phyloP scores from a whole-genome alignment of 2,329 filamentous ascomycete genomes.

The Grosmannia clavigera region DNA sequence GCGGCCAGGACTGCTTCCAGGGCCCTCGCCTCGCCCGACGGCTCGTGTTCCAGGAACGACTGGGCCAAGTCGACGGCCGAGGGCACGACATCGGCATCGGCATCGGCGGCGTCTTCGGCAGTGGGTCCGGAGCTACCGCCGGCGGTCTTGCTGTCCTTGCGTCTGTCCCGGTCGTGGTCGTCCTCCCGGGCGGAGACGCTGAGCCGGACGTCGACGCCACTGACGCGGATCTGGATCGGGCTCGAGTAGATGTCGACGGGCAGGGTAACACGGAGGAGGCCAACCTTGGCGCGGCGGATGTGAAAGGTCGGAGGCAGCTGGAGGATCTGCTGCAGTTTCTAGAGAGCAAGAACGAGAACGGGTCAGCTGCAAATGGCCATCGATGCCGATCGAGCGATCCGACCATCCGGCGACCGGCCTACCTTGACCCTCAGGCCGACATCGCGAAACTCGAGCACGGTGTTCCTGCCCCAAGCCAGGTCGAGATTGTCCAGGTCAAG shows the following conservation, averaged over 20 bases:
- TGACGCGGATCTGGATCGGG: slow-evolving; percentile 68
- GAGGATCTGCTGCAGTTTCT: slow-evolving; percentile 70
- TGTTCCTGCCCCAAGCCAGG: slow-evolving; percentile 69
- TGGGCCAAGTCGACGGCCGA: slow-evolving; percentile 62
- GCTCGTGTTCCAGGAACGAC: slow-evolving; percentile 65
- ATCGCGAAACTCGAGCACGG: slow-evolving; percentile 75
- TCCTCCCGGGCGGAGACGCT: slow-evolving; percentile 33
- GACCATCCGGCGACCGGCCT: slow-evolving; percentile 16
- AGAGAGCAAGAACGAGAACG: neutral
- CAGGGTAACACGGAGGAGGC: slow-evolving; percentile 67
- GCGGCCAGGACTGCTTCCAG: slow-evolving; percentile 57
- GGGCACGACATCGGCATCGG: slow-evolving; percentile 34
- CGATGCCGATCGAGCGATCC: neutral
- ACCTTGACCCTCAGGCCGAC: slow-evolving; percentile 72
- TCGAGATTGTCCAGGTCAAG: slow-evolving; percentile 79
- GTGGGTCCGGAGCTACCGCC: slow-evolving; percentile 11
- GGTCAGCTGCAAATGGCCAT: neutral
- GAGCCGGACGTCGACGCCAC: slow-evolving; percentile 64
- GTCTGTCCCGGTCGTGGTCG: slow-evolving; percentile 2
- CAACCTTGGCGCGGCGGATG: slow-evolving; percentile 61
- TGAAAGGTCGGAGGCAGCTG: slow-evolving; percentile 61
- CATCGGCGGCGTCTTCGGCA: slow-evolving; percentile 12
- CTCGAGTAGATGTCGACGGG: slow-evolving; percentile 81
- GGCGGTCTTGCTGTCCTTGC: slow-evolving; percentile 16
- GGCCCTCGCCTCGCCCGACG: slow-evolving; percentile 50